phyloP scores from a whole-genome alignment of 2,329 filamentous ascomycete genomes.

The Scolecobasidium constrictum region DNA sequence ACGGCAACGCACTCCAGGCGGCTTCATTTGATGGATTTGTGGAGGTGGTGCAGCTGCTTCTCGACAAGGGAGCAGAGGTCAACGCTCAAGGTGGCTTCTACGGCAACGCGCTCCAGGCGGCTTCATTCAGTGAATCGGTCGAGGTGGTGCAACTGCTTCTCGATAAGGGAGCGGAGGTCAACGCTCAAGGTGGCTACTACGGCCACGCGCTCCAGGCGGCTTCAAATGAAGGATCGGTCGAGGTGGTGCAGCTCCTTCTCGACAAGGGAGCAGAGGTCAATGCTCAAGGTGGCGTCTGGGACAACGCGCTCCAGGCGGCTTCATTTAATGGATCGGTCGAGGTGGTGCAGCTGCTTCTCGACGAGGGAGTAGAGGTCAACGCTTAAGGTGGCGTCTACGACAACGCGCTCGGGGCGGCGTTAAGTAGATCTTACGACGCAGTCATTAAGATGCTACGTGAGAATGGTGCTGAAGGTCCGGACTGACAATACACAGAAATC shows the following conservation, averaged over 20 bases:
- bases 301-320: constrained; percentile 6
- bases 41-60: constrained; percentile 7
- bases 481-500: too few species aligned
- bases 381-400: constrained; percentile 7
- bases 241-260: constrained; percentile 5
- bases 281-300: not conserved
- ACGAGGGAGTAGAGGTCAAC: constrained; percentile 7
- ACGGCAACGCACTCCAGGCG: constrained; percentile 3
- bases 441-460: constrained; percentile 6
- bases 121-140: not conserved
- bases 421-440: not conserved
- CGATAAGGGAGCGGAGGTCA: constrained; percentile 7
- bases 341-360: constrained; percentile 6
- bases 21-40: not conserved
- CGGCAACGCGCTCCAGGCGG: constrained; percentile 7
- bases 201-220: constrained; percentile 4
- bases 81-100: constrained; percentile 5
- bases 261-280: not conserved
- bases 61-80: constrained; percentile 3
- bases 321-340: not conserved
- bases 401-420: constrained; percentile 1
- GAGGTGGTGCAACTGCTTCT: constrained; percentile 5
- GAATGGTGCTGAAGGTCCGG: not conserved
- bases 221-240: not conserved
- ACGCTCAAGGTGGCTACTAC: constrained; percentile 8